phyloP scores from a whole-genome alignment of 2,329 filamentous ascomycete species.

The Colletotrichum somersetense region DNA sequence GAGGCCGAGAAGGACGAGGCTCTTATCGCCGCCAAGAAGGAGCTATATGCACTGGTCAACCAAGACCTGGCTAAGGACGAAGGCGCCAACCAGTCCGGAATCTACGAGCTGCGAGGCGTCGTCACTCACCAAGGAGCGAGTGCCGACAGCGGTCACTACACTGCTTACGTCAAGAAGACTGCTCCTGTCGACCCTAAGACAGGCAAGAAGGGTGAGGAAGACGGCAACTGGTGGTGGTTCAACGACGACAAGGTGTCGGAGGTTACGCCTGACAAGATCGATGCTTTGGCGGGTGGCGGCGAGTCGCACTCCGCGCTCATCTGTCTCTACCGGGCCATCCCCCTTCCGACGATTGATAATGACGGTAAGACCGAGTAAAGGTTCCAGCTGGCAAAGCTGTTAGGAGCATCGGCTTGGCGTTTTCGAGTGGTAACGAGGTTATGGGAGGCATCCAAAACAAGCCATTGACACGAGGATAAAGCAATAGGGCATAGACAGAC shows the following conservation, averaged over 20 bases:
- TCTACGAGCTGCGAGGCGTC: slow-evolving; percentile 94
- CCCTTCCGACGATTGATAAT: slow-evolving; percentile 71
- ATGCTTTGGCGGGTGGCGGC: slow-evolving; percentile 88
- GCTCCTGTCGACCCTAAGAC: slow-evolving; percentile 78
- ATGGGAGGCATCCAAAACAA: slow-evolving; percentile 38
- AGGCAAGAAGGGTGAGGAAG: slow-evolving; percentile 83
- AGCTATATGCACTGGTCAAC: slow-evolving; percentile 83
- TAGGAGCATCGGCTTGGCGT: slow-evolving; percentile 37
- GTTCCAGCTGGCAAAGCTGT: slow-evolving; percentile 19
- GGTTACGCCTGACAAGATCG: slow-evolving; percentile 91
- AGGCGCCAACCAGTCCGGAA: slow-evolving; percentile 90
- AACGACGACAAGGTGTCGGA: slow-evolving; percentile 98
- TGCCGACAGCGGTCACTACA: slow-evolving; percentile 98
- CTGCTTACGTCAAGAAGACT: slow-evolving; percentile 95
- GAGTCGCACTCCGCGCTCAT: slow-evolving; percentile 88
- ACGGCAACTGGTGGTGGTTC: slow-evolving; percentile 99
- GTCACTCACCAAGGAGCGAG: slow-evolving; percentile 97
- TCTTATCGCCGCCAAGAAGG: slow-evolving; percentile 86
- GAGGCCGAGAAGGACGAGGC: slow-evolving; percentile 85
- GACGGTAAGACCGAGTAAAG: slow-evolving; percentile 46
- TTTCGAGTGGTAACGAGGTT: slow-evolving; percentile 38
- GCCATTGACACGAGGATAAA: slow-evolving; percentile 30
- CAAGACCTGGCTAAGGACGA: slow-evolving; percentile 81
- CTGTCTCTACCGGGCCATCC: slow-evolving; percentile 81
- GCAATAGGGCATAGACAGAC: slow-evolving; percentile 33